Base-by-base conservation (phyloP, 176 grass and related monocot species). In the Canna indica region DNA sequence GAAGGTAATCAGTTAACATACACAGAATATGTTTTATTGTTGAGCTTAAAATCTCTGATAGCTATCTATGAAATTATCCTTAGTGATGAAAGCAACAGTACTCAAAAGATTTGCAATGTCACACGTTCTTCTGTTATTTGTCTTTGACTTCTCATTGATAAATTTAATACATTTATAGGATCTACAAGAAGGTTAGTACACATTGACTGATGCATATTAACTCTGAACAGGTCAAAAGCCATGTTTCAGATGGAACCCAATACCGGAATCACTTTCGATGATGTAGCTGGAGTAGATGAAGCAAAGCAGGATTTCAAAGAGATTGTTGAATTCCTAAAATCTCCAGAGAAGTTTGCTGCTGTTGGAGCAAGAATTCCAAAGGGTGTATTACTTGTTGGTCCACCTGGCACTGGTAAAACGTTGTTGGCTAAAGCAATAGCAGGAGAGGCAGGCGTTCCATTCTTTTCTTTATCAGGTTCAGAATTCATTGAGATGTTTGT, bases 401-500 rank as follows among this genome's bases (percentile, higher is more conserved):
- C 80, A 3, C 80, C 87, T 0, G 87, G 91, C 0, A 91, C 83
- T 16, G 91, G 87, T 22, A 95, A 95, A 79, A 95, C 85, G 25
- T 72, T 95, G 60, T 85, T 95, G 69, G 84, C 84, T 7, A 95
- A 83, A 70, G 91, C 86, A 38, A 90, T 90, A 77, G 85, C 82
- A 32, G 87, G 91, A 7, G 84, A 95, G 81, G 91, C 91, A 9
- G 85, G 80, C 12, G 91, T 91, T 59, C 91, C 91, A 1, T 95
- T 95, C 80, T 91, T 95, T 75, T 95, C 87, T 20, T 71, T 91
- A 18, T 91, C 87, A 28, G 85, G 87, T 24, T 95, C 91, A 11
- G 87, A 85, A 78, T 95, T 95, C 82, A 88, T 95, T 67, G 84
- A 95, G 78, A 88, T 88, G 87, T 91, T 95, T 64, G 85, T 86